Percentiles rank a stretch among this genome's conserved stretches.
Evolutionary conservation across 2,329 filamentous ascomycete genomes (phyloP).

Genomic region (Fusarium redolens): DNA sequence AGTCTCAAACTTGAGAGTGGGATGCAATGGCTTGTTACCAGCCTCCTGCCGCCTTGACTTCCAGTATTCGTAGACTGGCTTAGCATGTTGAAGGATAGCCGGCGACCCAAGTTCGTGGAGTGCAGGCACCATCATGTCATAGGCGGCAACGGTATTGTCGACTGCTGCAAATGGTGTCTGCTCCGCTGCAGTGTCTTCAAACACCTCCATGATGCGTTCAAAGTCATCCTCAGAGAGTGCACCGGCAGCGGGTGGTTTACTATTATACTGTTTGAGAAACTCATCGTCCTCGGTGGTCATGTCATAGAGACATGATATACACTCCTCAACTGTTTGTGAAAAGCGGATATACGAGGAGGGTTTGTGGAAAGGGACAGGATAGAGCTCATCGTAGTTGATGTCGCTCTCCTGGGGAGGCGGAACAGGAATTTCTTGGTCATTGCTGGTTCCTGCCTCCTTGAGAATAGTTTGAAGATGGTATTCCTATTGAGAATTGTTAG

Average conservation of each 20-base stretch:
- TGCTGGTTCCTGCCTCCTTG: conserved; percentile 65
- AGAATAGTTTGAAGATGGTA: conserved; percentile 91
- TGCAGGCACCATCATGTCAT: conserved; percentile 79
- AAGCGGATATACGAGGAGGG: conserved; percentile 96
- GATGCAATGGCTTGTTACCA: conserved; percentile 79
- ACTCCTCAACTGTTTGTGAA: conserved; percentile 98
- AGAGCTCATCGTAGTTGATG: conserved; percentile 89
- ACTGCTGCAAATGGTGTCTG: conserved; percentile 91
- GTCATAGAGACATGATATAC: conserved; percentile 89
- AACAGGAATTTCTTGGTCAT: conserved; percentile 72
- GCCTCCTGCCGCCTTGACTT: conserved; percentile 73
- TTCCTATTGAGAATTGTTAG: conserved; percentile 70
- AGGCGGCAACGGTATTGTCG: conserved; percentile 85
- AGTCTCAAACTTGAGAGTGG: conserved; percentile 90
- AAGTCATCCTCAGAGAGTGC: conserved; percentile 90
- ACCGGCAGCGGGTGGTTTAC: conserved; percentile 71
- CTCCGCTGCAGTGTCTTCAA: conserved; percentile 85
- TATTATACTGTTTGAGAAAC: conserved; percentile 86
- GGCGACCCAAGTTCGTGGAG: conserved; percentile 64
- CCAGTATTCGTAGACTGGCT: conserved; percentile 92
- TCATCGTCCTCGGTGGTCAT: conserved; percentile 92
- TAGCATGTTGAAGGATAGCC: conserved; percentile 69
- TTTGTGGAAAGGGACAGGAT: conserved; percentile 81
- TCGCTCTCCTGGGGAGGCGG: conserved; percentile 72
- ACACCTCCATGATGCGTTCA: conserved; percentile 93